phyloP scores from a whole-genome alignment of 139 green algal genomes.

The Microglena sp. region DNA sequence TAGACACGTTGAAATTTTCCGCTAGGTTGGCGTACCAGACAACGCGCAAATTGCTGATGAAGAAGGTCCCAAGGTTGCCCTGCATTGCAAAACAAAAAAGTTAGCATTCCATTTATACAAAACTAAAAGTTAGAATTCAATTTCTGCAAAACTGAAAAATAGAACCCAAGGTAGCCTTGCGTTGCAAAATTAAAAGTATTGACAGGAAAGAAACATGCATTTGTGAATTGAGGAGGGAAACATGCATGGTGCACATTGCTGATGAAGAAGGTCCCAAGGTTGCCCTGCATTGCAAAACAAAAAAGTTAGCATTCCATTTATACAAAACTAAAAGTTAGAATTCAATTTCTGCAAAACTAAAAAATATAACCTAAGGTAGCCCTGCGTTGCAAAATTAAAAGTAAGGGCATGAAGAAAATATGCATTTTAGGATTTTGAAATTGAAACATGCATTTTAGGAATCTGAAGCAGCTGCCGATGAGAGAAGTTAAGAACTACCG shows the following conservation, averaged over 20 bases:
- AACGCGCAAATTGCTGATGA: constrained; percentile 62
- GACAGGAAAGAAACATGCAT: too few relatives aligned
- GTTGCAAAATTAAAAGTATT: too few relatives aligned
- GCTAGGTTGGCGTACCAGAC: constrained; percentile 61
- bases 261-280: constrained; percentile 68
- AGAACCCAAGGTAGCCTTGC: too few relatives aligned
- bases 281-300: constrained; percentile 26
- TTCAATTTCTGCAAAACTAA: background rate
- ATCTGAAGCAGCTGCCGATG: too few relatives aligned
- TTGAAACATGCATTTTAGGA: too few relatives aligned
- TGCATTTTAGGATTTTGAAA: too few relatives aligned
- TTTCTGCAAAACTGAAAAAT: too few relatives aligned
- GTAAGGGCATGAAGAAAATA: too few relatives aligned
- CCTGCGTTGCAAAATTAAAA: too few relatives aligned
- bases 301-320: background rate
- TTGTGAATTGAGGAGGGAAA: too few relatives aligned
- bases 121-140: background rate
- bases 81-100: background rate
- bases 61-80: constrained; percentile 68
- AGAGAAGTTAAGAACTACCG: too few relatives aligned
- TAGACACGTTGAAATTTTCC: constrained; percentile 62
- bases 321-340: background rate
- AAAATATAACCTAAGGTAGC: too few relatives aligned
- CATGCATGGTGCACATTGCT: constrained; percentile 63
- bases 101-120: background rate